Base-by-base conservation (phyloP, 2,329 filamentous ascomycete species). In the Fusarium paranaense region DNA sequence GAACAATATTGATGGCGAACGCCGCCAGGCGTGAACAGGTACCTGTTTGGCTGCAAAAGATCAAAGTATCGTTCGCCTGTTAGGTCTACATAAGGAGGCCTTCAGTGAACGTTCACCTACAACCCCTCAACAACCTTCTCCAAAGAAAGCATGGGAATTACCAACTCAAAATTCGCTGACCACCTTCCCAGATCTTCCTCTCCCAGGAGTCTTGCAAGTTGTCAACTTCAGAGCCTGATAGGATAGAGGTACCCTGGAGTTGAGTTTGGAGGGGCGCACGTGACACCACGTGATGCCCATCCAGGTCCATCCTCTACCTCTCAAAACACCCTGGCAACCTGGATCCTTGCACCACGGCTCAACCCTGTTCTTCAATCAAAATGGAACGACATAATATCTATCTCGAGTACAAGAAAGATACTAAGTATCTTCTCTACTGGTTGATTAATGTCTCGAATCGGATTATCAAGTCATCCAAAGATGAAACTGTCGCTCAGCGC, bases 341-440 rank as follows among this genome's bases (percentile, higher is more conserved):
- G 14, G 42, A 47, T 25, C 22, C 42, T 47, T 47, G 22, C 42
- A 45, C 98, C 13, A 14, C 20, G 42, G 16, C 42, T 25, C 42
- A 6, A 47, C 14, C 14, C 6, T 47, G 42, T 47, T 27, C 16
- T 18, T 30, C 25, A 50, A 50, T 30, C 47, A 8, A 94, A 16
- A 88, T 79, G 72, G 62, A 52, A 13, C 13, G 70, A 2, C 77
- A 76, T 2, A 83, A 83, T 47, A 61, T 74, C 0, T 86, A 85
- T 32, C 69, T 82, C 22, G 62, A 62, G 7, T 86, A 85, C 75
- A 86, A 85, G 65, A 80, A 76, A 35, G 81, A 86, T 50, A 83
- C 80, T 0, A 82, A 75, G 52, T 75, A 80, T 16, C 69, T 84
- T 1, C 62, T 84, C 4, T 83, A 82, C 64, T 86, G 83, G 83